Evolutionary conservation across 1,284 basidiomycete genomes (phyloP).

Genomic region (Cerrena zonata): DNA sequence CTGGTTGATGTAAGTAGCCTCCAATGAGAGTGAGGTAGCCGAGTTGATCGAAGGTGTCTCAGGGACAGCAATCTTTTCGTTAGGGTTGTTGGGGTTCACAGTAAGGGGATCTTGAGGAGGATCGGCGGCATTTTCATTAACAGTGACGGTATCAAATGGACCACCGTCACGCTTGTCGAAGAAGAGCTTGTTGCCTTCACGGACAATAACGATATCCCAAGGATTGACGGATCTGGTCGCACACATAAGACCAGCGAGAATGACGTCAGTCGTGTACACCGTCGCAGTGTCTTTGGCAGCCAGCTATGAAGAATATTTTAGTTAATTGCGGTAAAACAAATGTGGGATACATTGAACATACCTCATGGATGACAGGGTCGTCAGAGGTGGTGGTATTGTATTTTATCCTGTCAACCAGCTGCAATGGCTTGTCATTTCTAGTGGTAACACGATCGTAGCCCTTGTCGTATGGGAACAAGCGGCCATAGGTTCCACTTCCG

Average conservation of each 20-base stretch:
- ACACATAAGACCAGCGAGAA: constrained; percentile 94
- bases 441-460: constrained; percentile 93
- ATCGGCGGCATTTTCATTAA: constrained; percentile 97
- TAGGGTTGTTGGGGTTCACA: constrained; percentile 69
- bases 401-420: constrained; percentile 89
- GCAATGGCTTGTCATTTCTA: constrained; percentile 84
- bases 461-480: constrained; percentile 91
- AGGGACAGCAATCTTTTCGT: constrained; percentile 55
- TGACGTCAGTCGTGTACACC: constrained; percentile 93
- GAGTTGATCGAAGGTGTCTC: constrained; percentile 84
- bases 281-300: constrained; percentile 74
- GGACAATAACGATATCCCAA: constrained; percentile 96
- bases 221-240: constrained; percentile 93
- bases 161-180: constrained; percentile 98
- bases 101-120: constrained; percentile 84
- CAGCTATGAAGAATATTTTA: constrained; percentile 42
- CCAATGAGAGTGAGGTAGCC: constrained; percentile 87
- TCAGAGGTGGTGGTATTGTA: constrained; percentile 98
- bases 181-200: constrained; percentile 90
- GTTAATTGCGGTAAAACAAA: background rate
- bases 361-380: constrained; percentile 90
- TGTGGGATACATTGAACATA: constrained; percentile 26
- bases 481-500: constrained; percentile 78
- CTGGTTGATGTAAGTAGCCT: constrained; percentile 98
- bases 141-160: constrained; percentile 93